Percentiles rank a stretch among this genome's conserved stretches.
These are phyloP conservation scores for Cucumis hystrix DNA, from an alignment of 306 rosid species.

Conservation along the genomic window DNA sequence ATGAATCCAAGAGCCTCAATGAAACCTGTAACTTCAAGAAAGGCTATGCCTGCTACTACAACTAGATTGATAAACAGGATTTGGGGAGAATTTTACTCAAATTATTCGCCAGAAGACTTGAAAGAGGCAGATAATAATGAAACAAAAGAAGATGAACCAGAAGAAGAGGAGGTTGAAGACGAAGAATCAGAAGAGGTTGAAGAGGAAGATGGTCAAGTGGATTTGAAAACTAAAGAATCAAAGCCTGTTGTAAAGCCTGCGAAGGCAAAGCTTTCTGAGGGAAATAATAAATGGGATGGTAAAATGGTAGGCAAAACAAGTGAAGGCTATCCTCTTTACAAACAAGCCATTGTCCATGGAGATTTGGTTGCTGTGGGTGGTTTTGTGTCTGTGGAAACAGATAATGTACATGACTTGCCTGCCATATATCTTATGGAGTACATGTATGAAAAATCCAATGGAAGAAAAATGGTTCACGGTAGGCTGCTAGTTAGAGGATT, in stretches of 20 bases:
- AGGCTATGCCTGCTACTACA: conserved; percentile 90
- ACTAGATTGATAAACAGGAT: conserved; percentile 71
- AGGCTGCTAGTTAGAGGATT: conserved; percentile 62
- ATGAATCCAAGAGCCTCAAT: conserved; percentile 81
- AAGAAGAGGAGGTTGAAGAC: conserved; percentile 58
- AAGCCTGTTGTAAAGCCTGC: conserved; percentile 22
- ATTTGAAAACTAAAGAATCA: conserved; percentile 28
- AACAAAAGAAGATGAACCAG: conserved; percentile 55
- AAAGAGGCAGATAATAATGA: conserved; percentile 29
- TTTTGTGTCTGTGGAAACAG: conserved; percentile 55
- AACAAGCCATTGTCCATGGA: conserved; percentile 40
- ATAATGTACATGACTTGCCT: conserved; percentile 36
- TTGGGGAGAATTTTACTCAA: conserved; percentile 91
- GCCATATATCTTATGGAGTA: conserved; percentile 60
- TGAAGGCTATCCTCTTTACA: conserved; percentile 43
- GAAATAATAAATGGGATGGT: conserved; percentile 56
- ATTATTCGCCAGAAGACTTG: conserved; percentile 49
- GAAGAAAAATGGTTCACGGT: conserved; percentile 75
- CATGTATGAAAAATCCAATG: conserved; percentile 57
- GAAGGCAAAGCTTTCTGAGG: conserved; percentile 3
- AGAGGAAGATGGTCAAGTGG: conserved; percentile 2
- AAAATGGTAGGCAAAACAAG: conserved; percentile 38
- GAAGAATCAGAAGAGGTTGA: conserved; percentile 44
- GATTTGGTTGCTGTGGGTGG: conserved; percentile 52
- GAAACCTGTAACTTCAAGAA: conserved; percentile 53